Evolutionary conservation across 352 stramenopile species (phyloP).

Genomic region (Globisporangium paddicum): DNA sequence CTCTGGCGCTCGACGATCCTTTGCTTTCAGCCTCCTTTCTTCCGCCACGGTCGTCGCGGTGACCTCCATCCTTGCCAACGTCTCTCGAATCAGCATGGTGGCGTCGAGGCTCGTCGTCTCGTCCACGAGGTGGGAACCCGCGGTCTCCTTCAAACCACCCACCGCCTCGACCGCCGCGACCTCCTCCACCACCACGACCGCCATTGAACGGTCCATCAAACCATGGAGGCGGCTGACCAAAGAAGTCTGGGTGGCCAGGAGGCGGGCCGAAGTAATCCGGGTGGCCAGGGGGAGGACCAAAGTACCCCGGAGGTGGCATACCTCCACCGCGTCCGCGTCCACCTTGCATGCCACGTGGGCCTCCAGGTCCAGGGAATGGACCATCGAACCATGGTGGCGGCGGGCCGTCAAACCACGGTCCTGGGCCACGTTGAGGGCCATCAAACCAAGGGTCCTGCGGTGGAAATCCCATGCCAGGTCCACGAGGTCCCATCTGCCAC

Average conservation of each 20-base stretch:
- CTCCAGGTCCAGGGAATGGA: constrained; percentile 48
- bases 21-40: constrained; percentile 27
- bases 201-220: constrained; percentile 58
- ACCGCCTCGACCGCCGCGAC: constrained; percentile 30
- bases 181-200: constrained; percentile 29
- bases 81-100: constrained; percentile 42
- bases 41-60: constrained; percentile 8
- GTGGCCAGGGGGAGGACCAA: constrained; percentile 42
- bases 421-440: constrained; percentile 49
- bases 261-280: constrained; percentile 74
- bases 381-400: constrained; percentile 78
- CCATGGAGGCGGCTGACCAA: constrained; percentile 60
- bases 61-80: constrained; percentile 23
- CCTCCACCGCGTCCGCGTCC: constrained; percentile 40
- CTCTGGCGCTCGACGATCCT: background rate
- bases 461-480: constrained; percentile 52
- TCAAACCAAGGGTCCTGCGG: constrained; percentile 68
- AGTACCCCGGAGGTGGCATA: constrained; percentile 65
- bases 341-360: constrained; percentile 31
- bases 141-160: constrained; percentile 44
- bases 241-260: constrained; percentile 73
- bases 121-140: constrained; percentile 21
- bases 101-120: constrained; percentile 39
- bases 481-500: constrained; percentile 32
- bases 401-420: constrained; percentile 71